Percentiles rank a stretch among this genome's conserved stretches.
phyloP scores from a whole-genome alignment of 805 yeast species.

The Candida sphagnicola region DNA sequence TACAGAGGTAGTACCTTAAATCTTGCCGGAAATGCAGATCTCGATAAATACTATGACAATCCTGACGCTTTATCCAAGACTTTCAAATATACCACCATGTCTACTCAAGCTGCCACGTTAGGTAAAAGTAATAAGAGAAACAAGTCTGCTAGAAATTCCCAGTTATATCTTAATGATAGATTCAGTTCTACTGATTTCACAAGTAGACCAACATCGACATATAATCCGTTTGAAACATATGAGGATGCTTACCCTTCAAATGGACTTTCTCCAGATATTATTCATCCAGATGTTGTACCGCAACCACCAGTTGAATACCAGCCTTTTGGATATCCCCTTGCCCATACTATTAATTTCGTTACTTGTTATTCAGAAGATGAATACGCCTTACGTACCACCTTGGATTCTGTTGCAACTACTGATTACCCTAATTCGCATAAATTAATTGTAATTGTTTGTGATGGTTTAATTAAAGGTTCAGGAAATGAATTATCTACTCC shows the following conservation, averaged over 20 bases:
- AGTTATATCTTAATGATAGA: slow-evolving; percentile 26
- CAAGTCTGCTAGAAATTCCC: slow-evolving; percentile 17
- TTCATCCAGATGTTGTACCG: slow-evolving; percentile 77
- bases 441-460: slow-evolving; percentile 79
- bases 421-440: slow-evolving; percentile 96
- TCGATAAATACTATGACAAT: slow-evolving; percentile 33
- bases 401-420: slow-evolving; percentile 92
- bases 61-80: slow-evolving; percentile 29
- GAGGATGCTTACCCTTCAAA: slow-evolving; percentile 34
- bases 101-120: slow-evolving; percentile 52
- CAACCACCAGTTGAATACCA: slow-evolving; percentile 89
- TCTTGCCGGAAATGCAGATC: slow-evolving; percentile 36
- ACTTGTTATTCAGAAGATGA: slow-evolving; percentile 96
- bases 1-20: slow-evolving; percentile 28
- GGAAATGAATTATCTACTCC: slow-evolving; percentile 89
- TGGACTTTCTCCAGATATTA: slow-evolving; percentile 53
- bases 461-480: slow-evolving; percentile 91
- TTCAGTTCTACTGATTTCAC: slow-evolving; percentile 33
- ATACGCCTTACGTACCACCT: slow-evolving; percentile 77
- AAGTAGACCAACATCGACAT: slow-evolving; percentile 22
- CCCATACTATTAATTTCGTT: slow-evolving; percentile 45
- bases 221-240: slow-evolving; percentile 30
- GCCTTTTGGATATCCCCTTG: slow-evolving; percentile 81
- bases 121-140: slow-evolving; percentile 11
- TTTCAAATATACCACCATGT: slow-evolving; percentile 58